Percentiles rank a stretch among this genome's conserved stretches.
These are phyloP conservation scores for Serendipita sp. DNA, from an alignment of 768 basidiomycete genomes.

Conservation along the genomic window DNA sequence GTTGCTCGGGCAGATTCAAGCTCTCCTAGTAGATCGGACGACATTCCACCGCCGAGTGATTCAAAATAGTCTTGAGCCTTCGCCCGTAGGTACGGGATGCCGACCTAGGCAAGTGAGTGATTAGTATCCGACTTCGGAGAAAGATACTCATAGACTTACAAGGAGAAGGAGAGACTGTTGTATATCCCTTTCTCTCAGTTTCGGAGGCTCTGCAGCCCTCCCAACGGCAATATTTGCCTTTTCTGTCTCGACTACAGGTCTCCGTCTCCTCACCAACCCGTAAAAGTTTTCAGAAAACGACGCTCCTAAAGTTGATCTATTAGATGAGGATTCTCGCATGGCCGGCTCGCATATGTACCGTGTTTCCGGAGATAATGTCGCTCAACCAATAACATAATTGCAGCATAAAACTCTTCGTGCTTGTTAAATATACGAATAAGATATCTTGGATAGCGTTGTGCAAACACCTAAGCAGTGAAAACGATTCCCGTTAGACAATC, in stretches of 20 bases:
- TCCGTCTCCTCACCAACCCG: conserved; percentile 64
- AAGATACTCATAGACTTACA: conserved; percentile 29
- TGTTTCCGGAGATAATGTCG: conserved; percentile 76
- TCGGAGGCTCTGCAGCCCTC: conserved; percentile 46
- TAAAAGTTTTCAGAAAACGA: conserved; percentile 96
- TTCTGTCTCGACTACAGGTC: conserved; percentile 52
- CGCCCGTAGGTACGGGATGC: conserved; percentile 74
- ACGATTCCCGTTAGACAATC: not conserved
- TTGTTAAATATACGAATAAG: conserved; percentile 77
- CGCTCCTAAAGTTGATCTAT: conserved; percentile 39
- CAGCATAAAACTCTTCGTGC: conserved; percentile 92
- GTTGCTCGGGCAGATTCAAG: conserved; percentile 13
- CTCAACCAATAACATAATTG: conserved; percentile 80
- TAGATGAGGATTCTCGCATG: not conserved
- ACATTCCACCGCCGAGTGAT: conserved; percentile 65
- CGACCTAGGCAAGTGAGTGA: conserved; percentile 37
- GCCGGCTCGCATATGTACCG: conserved; percentile 30
- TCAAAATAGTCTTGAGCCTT: conserved; percentile 87
- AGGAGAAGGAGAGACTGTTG: conserved; percentile 64
- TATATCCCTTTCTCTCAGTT: conserved; percentile 47
- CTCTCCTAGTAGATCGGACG: conserved; percentile 47
- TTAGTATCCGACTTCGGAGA: too few species aligned
- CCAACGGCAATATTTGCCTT: conserved; percentile 51
- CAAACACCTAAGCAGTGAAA: conserved; percentile 50
- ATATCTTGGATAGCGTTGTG: conserved; percentile 87